A percentile compares a stretch with the other conserved stretches of the same genome.
Evolutionary conservation across 768 basidiomycete genomes (phyloP).

Genomic region (Baorangia bicolor): DNA sequence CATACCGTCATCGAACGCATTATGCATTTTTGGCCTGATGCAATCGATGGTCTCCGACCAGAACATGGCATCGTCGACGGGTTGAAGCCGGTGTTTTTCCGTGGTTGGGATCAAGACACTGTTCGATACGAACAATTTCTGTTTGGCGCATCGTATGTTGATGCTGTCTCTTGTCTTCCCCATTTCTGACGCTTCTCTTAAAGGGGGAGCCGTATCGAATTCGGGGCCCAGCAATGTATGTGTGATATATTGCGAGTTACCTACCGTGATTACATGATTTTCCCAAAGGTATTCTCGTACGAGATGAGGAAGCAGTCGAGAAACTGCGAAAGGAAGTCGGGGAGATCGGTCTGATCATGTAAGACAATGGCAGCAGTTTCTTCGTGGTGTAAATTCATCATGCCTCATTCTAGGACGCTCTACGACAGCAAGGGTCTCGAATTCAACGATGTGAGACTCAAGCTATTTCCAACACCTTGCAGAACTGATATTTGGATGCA

Average conservation of each 20-base stretch:
- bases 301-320: conserved; percentile 52
- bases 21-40: conserved; percentile 56
- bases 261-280: not conserved
- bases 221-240: conserved; percentile 67
- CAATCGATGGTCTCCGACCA: conserved; percentile 56
- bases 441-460: conserved; percentile 19
- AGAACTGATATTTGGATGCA: conserved; percentile 23
- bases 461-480: not conserved
- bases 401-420: conserved; percentile 24
- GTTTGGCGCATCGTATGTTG: conserved; percentile 45
- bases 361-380: conserved; percentile 8
- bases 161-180: not conserved
- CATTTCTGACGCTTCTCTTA: conserved; percentile 9
- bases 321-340: conserved; percentile 52
- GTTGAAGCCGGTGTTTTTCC: conserved; percentile 57
- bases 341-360: conserved; percentile 60
- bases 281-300: conserved; percentile 62
- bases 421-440: conserved; percentile 35
- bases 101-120: conserved; percentile 43
- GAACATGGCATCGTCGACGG: conserved; percentile 59
- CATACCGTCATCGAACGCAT: conserved; percentile 64
- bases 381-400: not conserved
- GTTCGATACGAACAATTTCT: conserved; percentile 55
- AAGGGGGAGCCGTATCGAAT: conserved; percentile 51
- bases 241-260: not conserved